Base-by-base conservation (phyloP, 2,329 filamentous ascomycete genomes). In the Alternaria gansuensis region DNA sequence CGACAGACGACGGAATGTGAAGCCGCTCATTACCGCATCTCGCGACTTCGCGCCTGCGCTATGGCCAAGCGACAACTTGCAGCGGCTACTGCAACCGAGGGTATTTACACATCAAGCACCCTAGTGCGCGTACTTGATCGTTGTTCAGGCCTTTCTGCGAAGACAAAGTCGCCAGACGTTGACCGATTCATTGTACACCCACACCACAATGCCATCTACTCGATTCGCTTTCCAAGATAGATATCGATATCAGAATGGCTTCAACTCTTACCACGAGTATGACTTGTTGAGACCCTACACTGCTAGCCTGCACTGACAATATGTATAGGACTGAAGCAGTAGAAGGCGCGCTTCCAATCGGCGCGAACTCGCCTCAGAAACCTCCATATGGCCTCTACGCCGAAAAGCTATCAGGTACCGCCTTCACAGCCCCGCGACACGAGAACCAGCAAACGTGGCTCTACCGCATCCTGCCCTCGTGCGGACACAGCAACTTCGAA, bases 311-410 rank as follows among this genome's bases (percentile, higher is more conserved):
- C 28, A 51, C 64, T 74, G 21, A 71, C 54, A 37, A 9, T 4
- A 28, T 8, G 24, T 8, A 6, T 69, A 93, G 90, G 74, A 87
- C 90, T 41, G 91, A 95, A 82, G 91, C 91, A 43, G 81, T 94
- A 55, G 82, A 88, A 14, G 90, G 88, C 17, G 88, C 92, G 5
- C 82, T 94, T 5, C 91, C 92, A 8, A 74, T 92, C 58, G 91
- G 85, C 49, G 85, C 88, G 40, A 96, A 96, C 81, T 92, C 90
- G 3, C 92, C 92, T 0, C 92, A 96, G 75, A 92, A 92, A 73
- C 88, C 88, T 0, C 84, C 90, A 0, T 87, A 88, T 65, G 92
- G 91, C 0, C 86, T 96, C 28, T 95, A 95, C 78, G 87, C 91
- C 28, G 92, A 96, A 79, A 84, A 87, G 70, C 78, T 87, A 4